Evolutionary conservation across 495 filamentous ascomycete genomes (phyloP).

Genomic region (Beverwykella pulmonaria): DNA sequence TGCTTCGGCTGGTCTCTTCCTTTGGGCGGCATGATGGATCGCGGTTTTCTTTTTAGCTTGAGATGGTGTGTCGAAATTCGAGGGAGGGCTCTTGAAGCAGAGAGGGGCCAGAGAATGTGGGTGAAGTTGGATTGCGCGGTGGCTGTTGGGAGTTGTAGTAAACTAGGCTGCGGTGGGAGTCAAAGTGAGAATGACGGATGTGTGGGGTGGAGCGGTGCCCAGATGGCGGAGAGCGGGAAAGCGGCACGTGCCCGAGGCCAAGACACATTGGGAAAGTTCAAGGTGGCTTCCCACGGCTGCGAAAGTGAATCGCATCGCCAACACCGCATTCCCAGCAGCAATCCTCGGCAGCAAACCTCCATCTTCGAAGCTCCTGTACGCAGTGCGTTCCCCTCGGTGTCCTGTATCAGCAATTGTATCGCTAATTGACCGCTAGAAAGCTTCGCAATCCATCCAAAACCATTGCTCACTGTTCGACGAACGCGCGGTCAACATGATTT

Average conservation of each 20-base stretch:
- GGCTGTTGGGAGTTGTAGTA: slow-evolving; percentile 17
- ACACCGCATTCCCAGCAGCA: not conserved
- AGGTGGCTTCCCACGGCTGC: slow-evolving; percentile 30
- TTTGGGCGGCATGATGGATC: slow-evolving; percentile 83
- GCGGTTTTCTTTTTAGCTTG: not conserved
- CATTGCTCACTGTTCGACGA: slow-evolving; percentile 8
- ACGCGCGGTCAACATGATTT: slow-evolving; percentile 47
- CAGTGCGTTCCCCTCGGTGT: not conserved
- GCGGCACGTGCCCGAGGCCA: slow-evolving; percentile 12
- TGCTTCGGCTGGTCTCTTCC: slow-evolving; percentile 73
- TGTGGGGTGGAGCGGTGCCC: slow-evolving; percentile 24
- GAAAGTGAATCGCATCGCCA: not conserved
- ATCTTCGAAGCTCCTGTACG: not conserved
- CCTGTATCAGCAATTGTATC: not conserved
- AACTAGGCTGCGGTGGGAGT: slow-evolving; percentile 9
- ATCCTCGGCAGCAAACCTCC: not conserved
- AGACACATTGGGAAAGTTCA: slow-evolving; percentile 22
- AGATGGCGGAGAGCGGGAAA: slow-evolving; percentile 16
- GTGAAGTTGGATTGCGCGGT: slow-evolving; percentile 24
- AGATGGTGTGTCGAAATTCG: not conserved
- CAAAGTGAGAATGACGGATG: slow-evolving; percentile 27
- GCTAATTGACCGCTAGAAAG: not conserved
- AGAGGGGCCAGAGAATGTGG: slow-evolving; percentile 15
- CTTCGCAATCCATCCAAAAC: not conserved
- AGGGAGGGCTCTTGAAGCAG: slow-evolving; percentile 1